Percentiles rank a stretch among this genome's conserved stretches.
phyloP scores from a whole-genome alignment of 192 early-diverging fungal species.

The Backusella morwellensis region DNA sequence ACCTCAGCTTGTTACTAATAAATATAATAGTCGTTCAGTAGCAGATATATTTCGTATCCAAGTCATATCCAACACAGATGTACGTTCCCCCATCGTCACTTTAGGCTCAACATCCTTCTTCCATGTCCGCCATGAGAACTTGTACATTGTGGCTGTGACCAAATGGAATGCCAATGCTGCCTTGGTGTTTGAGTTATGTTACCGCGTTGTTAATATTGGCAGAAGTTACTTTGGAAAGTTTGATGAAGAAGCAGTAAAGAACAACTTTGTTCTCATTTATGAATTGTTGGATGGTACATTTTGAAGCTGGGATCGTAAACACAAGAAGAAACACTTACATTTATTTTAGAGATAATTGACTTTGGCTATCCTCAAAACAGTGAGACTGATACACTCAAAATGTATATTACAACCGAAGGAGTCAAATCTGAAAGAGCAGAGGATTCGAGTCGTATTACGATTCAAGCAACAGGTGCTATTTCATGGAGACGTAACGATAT shows the following conservation, averaged over 20 bases:
- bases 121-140: constrained; percentile 95
- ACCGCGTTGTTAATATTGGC: constrained; percentile 90
- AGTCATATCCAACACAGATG: constrained; percentile 87
- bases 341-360: constrained; percentile 58
- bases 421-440: constrained; percentile 79
- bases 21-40: constrained; percentile 72
- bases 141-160: constrained; percentile 94
- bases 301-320: neutral
- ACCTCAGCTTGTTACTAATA: neutral
- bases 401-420: constrained; percentile 85
- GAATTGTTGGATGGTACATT: constrained; percentile 72
- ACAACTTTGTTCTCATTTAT: constrained; percentile 86
- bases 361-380: constrained; percentile 89
- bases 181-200: constrained; percentile 90
- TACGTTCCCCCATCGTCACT: constrained; percentile 86
- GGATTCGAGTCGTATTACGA: constrained; percentile 84
- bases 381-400: constrained; percentile 75
- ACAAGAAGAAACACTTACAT: neutral
- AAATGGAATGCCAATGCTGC: constrained; percentile 98
- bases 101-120: constrained; percentile 92
- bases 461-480: constrained; percentile 92
- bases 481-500: constrained; percentile 93
- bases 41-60: constrained; percentile 98
- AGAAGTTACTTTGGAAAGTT: constrained; percentile 88
- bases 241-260: constrained; percentile 82